Percentiles rank a stretch among this genome's conserved stretches.
Evolutionary conservation across 208 protist genomes (phyloP).

Genomic region (Acanthamoeba lenticulata): DNA sequence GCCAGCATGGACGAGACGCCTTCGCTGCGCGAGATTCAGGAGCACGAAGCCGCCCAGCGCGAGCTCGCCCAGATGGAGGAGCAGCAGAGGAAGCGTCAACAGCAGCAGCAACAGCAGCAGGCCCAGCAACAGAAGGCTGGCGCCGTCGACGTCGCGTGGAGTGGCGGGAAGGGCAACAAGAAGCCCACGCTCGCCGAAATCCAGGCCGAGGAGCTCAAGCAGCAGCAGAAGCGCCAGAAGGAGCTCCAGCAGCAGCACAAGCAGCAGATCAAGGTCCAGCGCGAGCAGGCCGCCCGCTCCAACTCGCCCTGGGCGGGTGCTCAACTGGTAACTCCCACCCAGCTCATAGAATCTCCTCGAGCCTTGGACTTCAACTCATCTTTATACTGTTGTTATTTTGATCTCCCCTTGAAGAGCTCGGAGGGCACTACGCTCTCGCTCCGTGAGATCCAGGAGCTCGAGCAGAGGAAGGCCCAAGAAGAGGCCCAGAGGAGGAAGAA

Average conservation of each 20-base stretch:
- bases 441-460: constrained; percentile 40
- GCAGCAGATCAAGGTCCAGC: constrained; percentile 19
- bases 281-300: neutral
- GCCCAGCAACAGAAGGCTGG: neutral
- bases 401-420: neutral
- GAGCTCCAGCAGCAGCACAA: constrained; percentile 6
- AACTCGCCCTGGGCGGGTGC: constrained; percentile 4
- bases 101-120: neutral
- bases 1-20: constrained; percentile 7
- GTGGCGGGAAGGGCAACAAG: neutral
- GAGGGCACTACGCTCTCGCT: neutral
- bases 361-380: too few species aligned
- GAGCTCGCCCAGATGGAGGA: constrained; percentile 29
- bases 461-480: neutral
- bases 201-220: constrained; percentile 32
- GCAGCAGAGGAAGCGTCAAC: neutral
- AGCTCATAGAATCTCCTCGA: too few species aligned
- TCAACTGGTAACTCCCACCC: too few species aligned
- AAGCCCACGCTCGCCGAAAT: constrained; percentile 29
- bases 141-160: neutral
- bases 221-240: constrained; percentile 47
- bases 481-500: neutral
- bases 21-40: neutral
- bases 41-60: constrained; percentile 23
- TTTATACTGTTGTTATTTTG: too few species aligned